Percentiles rank a stretch among this genome's conserved stretches.
phyloP scores from a whole-genome alignment of 2,329 filamentous ascomycete genomes.

The Colletotrichum limetticola region DNA sequence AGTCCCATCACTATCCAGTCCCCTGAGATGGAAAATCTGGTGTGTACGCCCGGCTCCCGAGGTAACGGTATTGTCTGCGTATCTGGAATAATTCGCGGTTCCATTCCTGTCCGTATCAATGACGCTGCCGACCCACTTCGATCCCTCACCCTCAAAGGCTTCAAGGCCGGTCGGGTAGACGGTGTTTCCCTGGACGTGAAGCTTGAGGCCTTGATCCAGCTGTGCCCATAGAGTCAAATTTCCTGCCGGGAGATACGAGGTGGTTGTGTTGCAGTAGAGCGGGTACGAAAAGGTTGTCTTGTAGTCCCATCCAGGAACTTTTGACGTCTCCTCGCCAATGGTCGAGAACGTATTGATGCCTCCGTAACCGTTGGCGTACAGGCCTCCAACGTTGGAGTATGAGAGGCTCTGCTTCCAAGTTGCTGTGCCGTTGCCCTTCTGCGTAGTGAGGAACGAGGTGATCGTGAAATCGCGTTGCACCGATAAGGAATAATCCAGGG shows the following conservation, averaged over 20 bases:
- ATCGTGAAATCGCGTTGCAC: conserved; percentile 67
- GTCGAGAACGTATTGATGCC: conserved; percentile 43
- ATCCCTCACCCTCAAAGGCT: conserved; percentile 54
- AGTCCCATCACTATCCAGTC: conserved; percentile 51
- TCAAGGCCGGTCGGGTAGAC: conserved; percentile 70
- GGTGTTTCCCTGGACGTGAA: conserved; percentile 49
- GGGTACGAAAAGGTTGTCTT: conserved; percentile 66
- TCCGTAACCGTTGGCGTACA: conserved; percentile 37
- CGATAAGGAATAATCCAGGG: conserved; percentile 66
- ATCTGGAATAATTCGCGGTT: conserved; percentile 64
- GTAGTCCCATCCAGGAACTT: conserved; percentile 40
- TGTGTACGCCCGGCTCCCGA: conserved; percentile 65
- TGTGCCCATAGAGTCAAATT: conserved; percentile 57
- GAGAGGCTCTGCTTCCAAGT: conserved; percentile 68
- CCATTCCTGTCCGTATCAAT: conserved; percentile 67
- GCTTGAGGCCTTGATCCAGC: conserved; percentile 53
- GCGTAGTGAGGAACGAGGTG: conserved; percentile 61
- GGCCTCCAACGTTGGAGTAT: conserved; percentile 63
- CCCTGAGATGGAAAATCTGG: conserved; percentile 66
- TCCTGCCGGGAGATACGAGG: conserved; percentile 51
- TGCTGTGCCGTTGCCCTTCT: conserved; percentile 51
- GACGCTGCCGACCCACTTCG: conserved; percentile 37
- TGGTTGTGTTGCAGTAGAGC: conserved; percentile 64
- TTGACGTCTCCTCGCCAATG: conserved; percentile 43
- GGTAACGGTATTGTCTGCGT: conserved; percentile 55